A percentile compares a stretch with the other conserved stretches of the same genome.
Conservation (phyloP, 2,329 filamentous ascomycete genomes). For the Xylaria sp. region DNA sequence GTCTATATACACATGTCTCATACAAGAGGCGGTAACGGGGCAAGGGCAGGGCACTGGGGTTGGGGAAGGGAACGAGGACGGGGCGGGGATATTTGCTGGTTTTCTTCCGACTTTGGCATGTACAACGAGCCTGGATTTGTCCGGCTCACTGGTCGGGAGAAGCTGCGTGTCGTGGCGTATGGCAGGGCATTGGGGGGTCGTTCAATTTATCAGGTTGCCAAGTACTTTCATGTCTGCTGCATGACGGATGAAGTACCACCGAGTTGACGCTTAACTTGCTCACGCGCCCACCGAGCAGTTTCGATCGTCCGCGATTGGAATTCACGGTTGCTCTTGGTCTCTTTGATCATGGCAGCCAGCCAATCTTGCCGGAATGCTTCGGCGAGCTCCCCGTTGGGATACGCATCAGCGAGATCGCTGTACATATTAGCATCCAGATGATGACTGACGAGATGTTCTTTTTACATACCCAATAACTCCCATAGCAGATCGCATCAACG, state of each 20-base stretch:
- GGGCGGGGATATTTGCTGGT: conserved; percentile 43
- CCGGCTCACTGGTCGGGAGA: conserved; percentile 46
- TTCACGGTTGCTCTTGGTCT: conserved; percentile 89
- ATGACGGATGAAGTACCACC: conserved; percentile 65
- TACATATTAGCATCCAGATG: conserved; percentile 45
- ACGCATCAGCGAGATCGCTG: conserved; percentile 93
- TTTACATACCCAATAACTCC: conserved; percentile 88
- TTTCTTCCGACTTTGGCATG: conserved; percentile 47
- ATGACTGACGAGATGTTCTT: not conserved
- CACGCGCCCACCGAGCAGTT: conserved; percentile 95
- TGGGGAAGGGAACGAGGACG: conserved; percentile 30
- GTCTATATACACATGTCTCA: conserved; percentile 51
- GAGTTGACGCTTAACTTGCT: conserved; percentile 94
- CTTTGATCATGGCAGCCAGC: conserved; percentile 89
- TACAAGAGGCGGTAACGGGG: conserved; percentile 34
- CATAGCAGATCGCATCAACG: conserved; percentile 92
- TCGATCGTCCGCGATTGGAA: conserved; percentile 87
- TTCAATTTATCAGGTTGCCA: conserved; percentile 29
- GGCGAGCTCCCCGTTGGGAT: conserved; percentile 87
- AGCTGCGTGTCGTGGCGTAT: conserved; percentile 44
- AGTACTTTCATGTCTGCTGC: conserved; percentile 58
- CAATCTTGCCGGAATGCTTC: conserved; percentile 90
- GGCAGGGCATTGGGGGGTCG: conserved; percentile 38
- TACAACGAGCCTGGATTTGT: conserved; percentile 42
- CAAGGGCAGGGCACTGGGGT: conserved; percentile 23